These are phyloP conservation scores for Termitomyces sp. DNA, from an alignment of 768 basidiomycete genomes.

Conservation along the genomic window DNA sequence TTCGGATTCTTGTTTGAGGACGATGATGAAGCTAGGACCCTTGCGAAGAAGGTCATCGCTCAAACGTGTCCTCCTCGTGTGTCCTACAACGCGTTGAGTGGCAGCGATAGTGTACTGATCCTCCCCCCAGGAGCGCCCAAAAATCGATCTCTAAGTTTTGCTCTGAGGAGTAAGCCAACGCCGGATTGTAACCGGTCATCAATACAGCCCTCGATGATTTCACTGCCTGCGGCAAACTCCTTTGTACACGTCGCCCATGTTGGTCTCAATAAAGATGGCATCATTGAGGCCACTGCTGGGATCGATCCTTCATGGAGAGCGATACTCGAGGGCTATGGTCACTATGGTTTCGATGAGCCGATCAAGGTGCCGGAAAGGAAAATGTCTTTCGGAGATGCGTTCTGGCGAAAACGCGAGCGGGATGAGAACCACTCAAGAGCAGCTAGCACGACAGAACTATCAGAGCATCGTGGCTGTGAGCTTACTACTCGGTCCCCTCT, in stretches of 20 bases:
- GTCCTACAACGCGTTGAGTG: constrained; percentile 9
- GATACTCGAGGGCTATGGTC: constrained; percentile 26
- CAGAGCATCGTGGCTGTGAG: constrained; percentile 4
- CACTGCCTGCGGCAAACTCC: constrained; percentile 51
- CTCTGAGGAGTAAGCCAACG: constrained; percentile 35
- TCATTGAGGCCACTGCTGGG: constrained; percentile 47
- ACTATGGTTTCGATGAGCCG: constrained; percentile 4
- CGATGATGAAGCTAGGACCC: constrained; percentile 39
- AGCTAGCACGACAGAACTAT: not conserved
- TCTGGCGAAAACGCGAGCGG: constrained; percentile 25
- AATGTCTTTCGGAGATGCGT: constrained; percentile 25
- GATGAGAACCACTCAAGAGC: constrained; percentile 6
- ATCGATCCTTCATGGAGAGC: constrained; percentile 50
- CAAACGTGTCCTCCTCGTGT: constrained; percentile 22
- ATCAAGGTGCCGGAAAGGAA: constrained; percentile 22
- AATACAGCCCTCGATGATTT: constrained; percentile 43
- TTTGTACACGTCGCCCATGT: constrained; percentile 67
- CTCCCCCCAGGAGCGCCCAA: constrained; percentile 16
- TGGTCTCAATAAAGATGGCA: constrained; percentile 45
- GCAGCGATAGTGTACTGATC: constrained; percentile 2
- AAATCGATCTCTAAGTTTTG: constrained; percentile 20
- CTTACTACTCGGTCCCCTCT: no score
- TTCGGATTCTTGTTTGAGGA: constrained; percentile 49
- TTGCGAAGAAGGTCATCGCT: constrained; percentile 32
- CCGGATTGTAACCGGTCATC: constrained; percentile 16